Evolutionary conservation across 2,329 filamentous ascomycete genomes (phyloP).

Genomic region (Amauroascus niger): DNA sequence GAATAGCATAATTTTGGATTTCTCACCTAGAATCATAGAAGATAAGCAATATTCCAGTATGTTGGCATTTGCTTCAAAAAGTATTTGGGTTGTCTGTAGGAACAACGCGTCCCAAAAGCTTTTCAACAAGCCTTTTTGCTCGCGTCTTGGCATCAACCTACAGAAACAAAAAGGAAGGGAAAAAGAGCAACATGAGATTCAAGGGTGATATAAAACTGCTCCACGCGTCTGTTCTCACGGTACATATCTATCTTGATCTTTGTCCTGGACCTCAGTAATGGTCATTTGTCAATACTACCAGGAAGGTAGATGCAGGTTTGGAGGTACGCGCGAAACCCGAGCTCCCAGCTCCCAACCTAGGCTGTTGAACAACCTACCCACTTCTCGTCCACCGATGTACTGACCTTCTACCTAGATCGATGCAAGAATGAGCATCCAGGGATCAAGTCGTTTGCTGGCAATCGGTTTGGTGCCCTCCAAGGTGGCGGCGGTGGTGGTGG

Average conservation of each 20-base stretch:
- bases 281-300: slow-evolving; percentile 54
- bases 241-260: not conserved
- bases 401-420: slow-evolving; percentile 36
- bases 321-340: slow-evolving; percentile 44
- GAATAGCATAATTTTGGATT: too few relatives aligned
- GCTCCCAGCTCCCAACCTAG: too few relatives aligned
- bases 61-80: too few relatives aligned
- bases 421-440: slow-evolving; percentile 54
- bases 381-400: not conserved
- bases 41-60: too few relatives aligned
- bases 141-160: not conserved
- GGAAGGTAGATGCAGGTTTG: slow-evolving; percentile 56
- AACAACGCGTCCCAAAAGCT: too few relatives aligned
- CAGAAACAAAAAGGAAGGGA: not conserved
- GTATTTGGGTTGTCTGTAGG: too few relatives aligned
- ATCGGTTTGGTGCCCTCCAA: slow-evolving; percentile 48
- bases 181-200: not conserved
- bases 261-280: slow-evolving; percentile 24
- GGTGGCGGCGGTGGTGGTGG: slow-evolving; percentile 16
- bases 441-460: slow-evolving; percentile 17
- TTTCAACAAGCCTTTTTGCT: too few relatives aligned
- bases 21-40: too few relatives aligned
- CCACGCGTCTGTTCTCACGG: not conserved
- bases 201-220: not conserved
- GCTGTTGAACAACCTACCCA: not conserved